Evolutionary conservation across 176 grass and related monocot genomes (phyloP).

Genomic region (Carex parvula): DNA sequence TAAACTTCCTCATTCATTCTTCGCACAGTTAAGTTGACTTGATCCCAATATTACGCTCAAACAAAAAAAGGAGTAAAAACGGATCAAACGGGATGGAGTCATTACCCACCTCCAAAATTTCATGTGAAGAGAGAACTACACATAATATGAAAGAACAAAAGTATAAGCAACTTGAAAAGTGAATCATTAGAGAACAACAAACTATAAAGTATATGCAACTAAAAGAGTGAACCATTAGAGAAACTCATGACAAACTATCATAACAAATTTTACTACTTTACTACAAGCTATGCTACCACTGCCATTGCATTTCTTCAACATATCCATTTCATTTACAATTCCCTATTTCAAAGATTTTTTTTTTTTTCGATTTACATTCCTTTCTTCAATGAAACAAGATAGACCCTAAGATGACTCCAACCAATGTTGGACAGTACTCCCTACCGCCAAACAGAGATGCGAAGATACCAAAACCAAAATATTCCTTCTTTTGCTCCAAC

Average conservation of each 20-base stretch:
- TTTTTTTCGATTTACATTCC: not conserved
- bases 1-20: not conserved
- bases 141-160: not conserved
- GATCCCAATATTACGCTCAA: not conserved
- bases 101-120: not conserved
- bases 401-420: not conserved
- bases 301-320: not conserved
- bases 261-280: not conserved
- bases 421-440: not conserved
- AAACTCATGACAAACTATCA: not conserved
- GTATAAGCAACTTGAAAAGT: not conserved
- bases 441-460: not conserved
- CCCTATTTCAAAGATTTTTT: not conserved
- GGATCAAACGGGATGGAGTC: not conserved
- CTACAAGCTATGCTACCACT: not conserved
- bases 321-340: slow-evolving; percentile 18
- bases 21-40: not conserved
- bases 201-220: not conserved
- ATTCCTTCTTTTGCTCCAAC: not conserved
- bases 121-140: not conserved
- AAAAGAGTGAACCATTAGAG: not conserved
- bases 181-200: not conserved
- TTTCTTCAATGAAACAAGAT: not conserved
- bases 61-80: not conserved
- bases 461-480: not conserved